Base-by-base conservation (phyloP, 1,139 yeast genomes). In the Chernovozyma aurita region DNA sequence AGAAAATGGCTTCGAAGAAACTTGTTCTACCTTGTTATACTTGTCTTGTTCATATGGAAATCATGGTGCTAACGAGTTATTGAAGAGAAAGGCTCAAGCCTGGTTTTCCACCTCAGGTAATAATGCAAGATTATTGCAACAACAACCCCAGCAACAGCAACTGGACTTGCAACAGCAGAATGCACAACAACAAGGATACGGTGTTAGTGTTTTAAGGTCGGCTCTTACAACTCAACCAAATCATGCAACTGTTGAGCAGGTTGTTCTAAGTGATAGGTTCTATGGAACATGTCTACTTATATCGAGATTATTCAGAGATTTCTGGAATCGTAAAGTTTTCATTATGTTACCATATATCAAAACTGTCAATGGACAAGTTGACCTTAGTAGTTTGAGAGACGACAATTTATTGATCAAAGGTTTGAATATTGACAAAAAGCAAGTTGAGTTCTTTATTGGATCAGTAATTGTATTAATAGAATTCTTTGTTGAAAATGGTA, bases 231-330 rank as follows among this genome's bases (percentile, higher is more conserved):
- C 47, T 13, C 46, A 42, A 28, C 31, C 35, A 18, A 13, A 29
- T 3, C 67, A 63, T 34, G 65, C 69, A 2, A 57, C 68, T 24
- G 71, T 82, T 32, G 88, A 83, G 46, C 81, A 83, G 52, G 95
- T 92, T 8, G 77, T 86, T 25, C 70, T 92, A 44, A 85, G 96
- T 61, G 95, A 95, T 47, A 70, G 97, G 45, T 88, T 90, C 50
- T 92, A 87, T 57, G 97, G 97, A 35, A 76, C 88, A n/a, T 81
- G 94, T 15, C 72, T 88, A 31, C 74, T 90, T 41, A 63, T 88
- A 26, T 74, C 95, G 1, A 76, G 98, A 50, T 61, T 88, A 16
- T 76, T 92, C 47, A 73, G 94, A 44, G 81, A 80, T 24, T 66
- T 78, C 37, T 94, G 99, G 99, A 73, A 73, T 38, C 66, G 65